Evolutionary conservation across 2,329 filamentous ascomycete genomes (phyloP).

Genomic region (Penicillium sp.): DNA sequence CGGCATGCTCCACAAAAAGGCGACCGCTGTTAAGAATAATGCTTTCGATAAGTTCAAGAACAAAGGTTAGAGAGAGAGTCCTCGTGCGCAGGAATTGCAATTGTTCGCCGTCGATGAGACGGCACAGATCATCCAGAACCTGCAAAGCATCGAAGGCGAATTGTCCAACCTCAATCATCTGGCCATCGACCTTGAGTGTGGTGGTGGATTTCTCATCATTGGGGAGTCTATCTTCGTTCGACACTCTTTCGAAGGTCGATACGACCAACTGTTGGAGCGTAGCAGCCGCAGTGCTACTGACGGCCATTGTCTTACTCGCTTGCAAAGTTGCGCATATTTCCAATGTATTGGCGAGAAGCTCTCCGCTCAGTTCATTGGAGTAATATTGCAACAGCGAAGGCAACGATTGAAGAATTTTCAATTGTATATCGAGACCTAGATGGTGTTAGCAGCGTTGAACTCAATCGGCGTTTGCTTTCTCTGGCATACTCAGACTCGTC

Average conservation of each 20-base stretch:
- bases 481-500: constrained; percentile 58
- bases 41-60: constrained; percentile 86
- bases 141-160: constrained; percentile 82
- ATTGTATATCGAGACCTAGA: constrained; percentile 73
- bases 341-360: constrained; percentile 72
- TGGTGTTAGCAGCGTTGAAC: constrained; percentile 18
- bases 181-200: constrained; percentile 63
- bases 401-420: constrained; percentile 90
- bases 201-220: constrained; percentile 55
- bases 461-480: neutral
- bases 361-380: constrained; percentile 69
- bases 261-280: constrained; percentile 91
- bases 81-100: constrained; percentile 77
- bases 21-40: constrained; percentile 78
- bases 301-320: constrained; percentile 83
- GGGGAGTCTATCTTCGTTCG: constrained; percentile 60
- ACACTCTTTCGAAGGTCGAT: constrained; percentile 87
- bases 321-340: constrained; percentile 91
- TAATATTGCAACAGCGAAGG: constrained; percentile 90
- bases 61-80: constrained; percentile 72
- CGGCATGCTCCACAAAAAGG: constrained; percentile 70
- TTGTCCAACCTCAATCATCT: constrained; percentile 60
- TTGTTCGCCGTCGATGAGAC: constrained; percentile 77
- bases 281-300: constrained; percentile 94
- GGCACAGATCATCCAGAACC: constrained; percentile 83